These are phyloP conservation scores for Irpex rosettiformis DNA, from an alignment of 1,284 basidiomycete genomes.

Conservation along the genomic window DNA sequence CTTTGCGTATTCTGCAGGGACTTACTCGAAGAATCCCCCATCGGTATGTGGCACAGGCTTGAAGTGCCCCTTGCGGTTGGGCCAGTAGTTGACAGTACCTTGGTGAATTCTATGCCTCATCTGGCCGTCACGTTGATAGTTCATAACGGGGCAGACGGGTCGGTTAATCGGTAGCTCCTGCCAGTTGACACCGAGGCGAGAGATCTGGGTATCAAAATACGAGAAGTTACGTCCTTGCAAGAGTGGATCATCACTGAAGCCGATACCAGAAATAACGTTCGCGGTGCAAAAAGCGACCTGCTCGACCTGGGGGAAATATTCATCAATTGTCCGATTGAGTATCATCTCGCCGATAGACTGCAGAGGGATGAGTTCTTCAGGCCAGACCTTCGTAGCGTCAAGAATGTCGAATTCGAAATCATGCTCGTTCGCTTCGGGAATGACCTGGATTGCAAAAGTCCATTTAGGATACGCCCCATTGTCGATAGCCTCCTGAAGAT, in stretches of 20 bases:
- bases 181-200: constrained; percentile 73
- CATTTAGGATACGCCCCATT: constrained; percentile 68
- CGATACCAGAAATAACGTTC: constrained; percentile 81
- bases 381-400: constrained; percentile 84
- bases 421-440: constrained; percentile 65
- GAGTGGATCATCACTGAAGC: constrained; percentile 77
- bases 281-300: constrained; percentile 82
- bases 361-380: constrained; percentile 74
- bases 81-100: constrained; percentile 69
- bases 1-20: not conserved
- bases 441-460: constrained; percentile 75
- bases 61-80: constrained; percentile 60
- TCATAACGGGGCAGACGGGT: constrained; percentile 78
- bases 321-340: constrained; percentile 63
- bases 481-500: constrained; percentile 74
- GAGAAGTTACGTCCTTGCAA: constrained; percentile 84
- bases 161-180: constrained; percentile 78
- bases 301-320: constrained; percentile 83
- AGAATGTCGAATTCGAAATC: constrained; percentile 81
- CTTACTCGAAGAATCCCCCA: constrained; percentile 63
- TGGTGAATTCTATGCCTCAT: constrained; percentile 57
- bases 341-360: constrained; percentile 74
- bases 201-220: constrained; percentile 79
- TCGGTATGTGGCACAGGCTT: constrained; percentile 43
- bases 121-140: constrained; percentile 67